Percentiles rank a stretch among this genome's conserved stretches.
phyloP scores from a whole-genome alignment of 352 stramenopile genomes.

The Phytopythium chamaehyphon region DNA sequence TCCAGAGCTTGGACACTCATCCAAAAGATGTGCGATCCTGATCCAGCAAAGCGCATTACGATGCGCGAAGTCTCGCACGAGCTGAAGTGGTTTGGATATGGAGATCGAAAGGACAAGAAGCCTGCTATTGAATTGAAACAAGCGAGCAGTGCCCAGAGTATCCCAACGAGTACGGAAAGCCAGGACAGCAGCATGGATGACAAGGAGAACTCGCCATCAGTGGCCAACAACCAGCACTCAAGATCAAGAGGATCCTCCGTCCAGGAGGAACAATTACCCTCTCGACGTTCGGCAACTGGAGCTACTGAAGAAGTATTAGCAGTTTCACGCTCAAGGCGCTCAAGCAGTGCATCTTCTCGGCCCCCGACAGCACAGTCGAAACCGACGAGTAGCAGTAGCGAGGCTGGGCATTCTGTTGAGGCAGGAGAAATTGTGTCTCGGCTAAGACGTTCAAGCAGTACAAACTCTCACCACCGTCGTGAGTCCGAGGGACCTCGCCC shows the following conservation, averaged over 20 bases:
- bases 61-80: constrained; percentile 43
- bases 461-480: not conserved
- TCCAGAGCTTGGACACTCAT: constrained; percentile 48
- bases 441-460: too few relatives aligned
- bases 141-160: constrained; percentile 16
- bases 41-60: constrained; percentile 40
- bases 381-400: too few relatives aligned
- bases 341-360: too few relatives aligned
- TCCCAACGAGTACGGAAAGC: constrained; percentile 2
- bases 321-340: too few relatives aligned
- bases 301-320: not conserved
- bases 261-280: not conserved
- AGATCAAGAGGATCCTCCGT: not conserved
- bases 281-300: not conserved
- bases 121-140: constrained; percentile 6
- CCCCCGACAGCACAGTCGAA: too few relatives aligned
- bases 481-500: not conserved
- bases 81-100: constrained; percentile 47
- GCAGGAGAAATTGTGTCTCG: too few relatives aligned
- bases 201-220: constrained; percentile 2
- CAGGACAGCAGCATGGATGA: constrained; percentile 17
- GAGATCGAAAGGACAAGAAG: constrained; percentile 14
- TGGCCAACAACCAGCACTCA: not conserved
- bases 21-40: constrained; percentile 55
- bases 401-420: too few relatives aligned